Base-by-base conservation (phyloP, 352 stramenopile species). In the Pythium brassicae region DNA sequence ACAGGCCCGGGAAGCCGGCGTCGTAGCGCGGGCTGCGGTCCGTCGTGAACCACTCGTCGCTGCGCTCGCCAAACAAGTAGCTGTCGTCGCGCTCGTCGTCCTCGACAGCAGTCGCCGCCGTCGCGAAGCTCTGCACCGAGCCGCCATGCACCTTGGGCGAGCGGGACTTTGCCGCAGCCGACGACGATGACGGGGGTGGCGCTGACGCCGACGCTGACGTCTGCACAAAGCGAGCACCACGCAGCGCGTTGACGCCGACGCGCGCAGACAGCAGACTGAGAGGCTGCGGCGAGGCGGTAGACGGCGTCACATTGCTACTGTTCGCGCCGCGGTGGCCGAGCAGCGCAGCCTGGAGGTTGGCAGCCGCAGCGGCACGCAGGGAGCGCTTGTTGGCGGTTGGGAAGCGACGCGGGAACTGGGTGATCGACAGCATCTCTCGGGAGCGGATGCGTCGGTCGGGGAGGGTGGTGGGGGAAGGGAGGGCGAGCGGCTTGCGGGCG, bases 401-500 rank as follows among this genome's bases (percentile, higher is more conserved):
- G 71, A 93, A 91, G 62, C 83, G 83, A 23, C 83, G 83, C 23
- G 83, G 80, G 59, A 90, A 91, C 55, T 80, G 78, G 17, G 83
- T 93, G 70, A 93, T 91, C 55, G 69, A 72, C 64, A 93, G 65
- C 83, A 93, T 93, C 43, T 93, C 43, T 43, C 47, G 25, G 14
- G 14, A 14, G 53, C 17, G 15, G 7, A 27, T 7, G 12, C 19
- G 46, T 55, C 4, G 42, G n/a, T 47, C 42, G 20, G n/a, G 17
- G 37, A 12, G 37, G 39, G 20, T 4, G 11, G 42, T 20, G 25
- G 42, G 20, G 19, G 12, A 15, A 19, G 19, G 42, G 42, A 22
- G 42, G 22, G 42, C 40, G n/a, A 20, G 40, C 42, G 42, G 42
- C 42, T 47, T 26, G 20, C 22, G 42, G 42, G 42, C 42, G 42